These are phyloP conservation scores for Trametes meyenii DNA, from an alignment of 768 basidiomycete genomes.

Conservation along the genomic window DNA sequence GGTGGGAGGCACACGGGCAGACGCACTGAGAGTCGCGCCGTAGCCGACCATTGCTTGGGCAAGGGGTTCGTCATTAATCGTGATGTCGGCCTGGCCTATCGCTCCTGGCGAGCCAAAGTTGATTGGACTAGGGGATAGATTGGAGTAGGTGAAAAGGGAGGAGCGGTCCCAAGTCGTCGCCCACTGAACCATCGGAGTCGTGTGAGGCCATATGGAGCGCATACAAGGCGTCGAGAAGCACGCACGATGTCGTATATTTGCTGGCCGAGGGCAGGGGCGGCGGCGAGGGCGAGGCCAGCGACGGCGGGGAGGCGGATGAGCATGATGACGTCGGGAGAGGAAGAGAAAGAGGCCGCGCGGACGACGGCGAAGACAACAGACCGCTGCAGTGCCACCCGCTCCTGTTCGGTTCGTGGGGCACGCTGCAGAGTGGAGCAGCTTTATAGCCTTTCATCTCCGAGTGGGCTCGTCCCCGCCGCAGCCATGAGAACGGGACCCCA, in stretches of 20 bases:
- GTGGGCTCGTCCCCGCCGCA: neutral
- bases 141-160: constrained; percentile 57
- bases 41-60: constrained; percentile 71
- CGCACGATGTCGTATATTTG: constrained; percentile 37
- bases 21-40: constrained; percentile 63
- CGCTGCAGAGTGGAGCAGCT: too few species aligned
- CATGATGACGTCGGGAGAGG: constrained; percentile 4
- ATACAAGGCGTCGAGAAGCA: neutral
- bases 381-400: neutral
- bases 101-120: constrained; percentile 61
- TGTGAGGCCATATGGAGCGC: neutral
- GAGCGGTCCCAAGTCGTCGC: constrained; percentile 41
- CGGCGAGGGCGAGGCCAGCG: neutral
- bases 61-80: constrained; percentile 53
- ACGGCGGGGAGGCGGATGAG: constrained; percentile 4
- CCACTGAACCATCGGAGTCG: constrained; percentile 25
- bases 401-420: neutral
- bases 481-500: constrained; percentile 14
- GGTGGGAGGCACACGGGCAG: too few species aligned
- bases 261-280: constrained; percentile 23
- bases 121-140: constrained; percentile 44
- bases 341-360: neutral
- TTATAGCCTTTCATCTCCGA: constrained; percentile 4
- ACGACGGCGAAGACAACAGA: neutral
- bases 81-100: constrained; percentile 63